Base-by-base conservation (phyloP, 2,329 filamentous ascomycete genomes). In the Sporothrix dimorphospora region DNA sequence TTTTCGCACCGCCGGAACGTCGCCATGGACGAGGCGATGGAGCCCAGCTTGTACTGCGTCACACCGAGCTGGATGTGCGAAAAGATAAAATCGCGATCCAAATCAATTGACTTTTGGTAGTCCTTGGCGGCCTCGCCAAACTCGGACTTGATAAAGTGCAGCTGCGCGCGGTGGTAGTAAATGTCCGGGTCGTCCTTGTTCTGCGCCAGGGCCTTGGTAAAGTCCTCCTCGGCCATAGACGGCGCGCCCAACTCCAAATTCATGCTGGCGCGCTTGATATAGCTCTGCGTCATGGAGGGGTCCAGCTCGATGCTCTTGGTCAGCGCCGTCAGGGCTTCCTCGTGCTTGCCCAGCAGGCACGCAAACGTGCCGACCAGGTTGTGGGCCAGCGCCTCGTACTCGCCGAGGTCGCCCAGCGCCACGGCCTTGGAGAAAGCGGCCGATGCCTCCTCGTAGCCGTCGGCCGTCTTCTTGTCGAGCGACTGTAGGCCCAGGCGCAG, bases 21-120 rank as follows among this genome's bases (percentile, higher is more conserved):
- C 47, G 96, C 95, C 94, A 98, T 98, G 63, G 94, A 97, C 9
- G 94, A 98, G 8, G 96, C 96, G 72, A 99, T 92, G 40, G 94
- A 97, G 77, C 96, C 96, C 92, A 98, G 97, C 90, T 99, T 99
- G 87, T 99, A 99, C 83, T 99, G 96, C 67, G 96, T 99, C 69
- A 99, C 96, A 81, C 96, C 96, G 57, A 99, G 92, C 83, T 99
- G 96, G 79, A 99, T 99, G 84, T 99, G 96, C 8, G 95, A 98
- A 88, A 97, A 99, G 85, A 99, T 99, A 83, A 99, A 99, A 77
- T 93, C 91, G 77, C 90, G 89, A 85, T 99, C 96, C 40, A 99
- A 88, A 78, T 99, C 96, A 79, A 99, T 99, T 2, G 96, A 98
- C 85, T 97, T 98, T 82, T 99, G 96, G 85, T 99, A 99, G 84